Evolutionary conservation across 345 rosid species (phyloP).

Genomic region (Hibiscus trionum): DNA sequence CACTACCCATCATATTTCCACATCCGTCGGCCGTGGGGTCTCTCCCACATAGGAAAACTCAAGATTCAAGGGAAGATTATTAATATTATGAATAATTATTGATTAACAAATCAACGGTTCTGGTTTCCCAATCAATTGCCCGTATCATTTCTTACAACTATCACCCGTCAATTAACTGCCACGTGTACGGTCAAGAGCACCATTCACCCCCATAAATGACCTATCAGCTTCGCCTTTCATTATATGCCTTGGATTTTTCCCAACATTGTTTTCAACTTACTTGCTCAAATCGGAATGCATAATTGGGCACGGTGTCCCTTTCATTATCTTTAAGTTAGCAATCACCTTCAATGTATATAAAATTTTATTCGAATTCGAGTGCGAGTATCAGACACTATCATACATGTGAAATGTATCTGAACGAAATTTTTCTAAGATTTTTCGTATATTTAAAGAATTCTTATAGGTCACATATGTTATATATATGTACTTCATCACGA

Average conservation of each 20-base stretch:
- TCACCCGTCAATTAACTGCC: not conserved
- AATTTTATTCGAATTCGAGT: too few species aligned
- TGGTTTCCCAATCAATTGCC: not conserved
- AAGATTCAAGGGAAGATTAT: not conserved
- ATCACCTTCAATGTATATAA: not conserved
- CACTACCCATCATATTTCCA: too few species aligned
- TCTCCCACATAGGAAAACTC: too few species aligned
- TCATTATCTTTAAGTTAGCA: not conserved
- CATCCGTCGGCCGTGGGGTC: too few species aligned
- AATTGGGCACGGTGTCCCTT: not conserved
- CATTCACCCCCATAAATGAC: not conserved
- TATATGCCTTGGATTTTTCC: not conserved
- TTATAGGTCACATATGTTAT: too few species aligned
- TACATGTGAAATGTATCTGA: too few species aligned
- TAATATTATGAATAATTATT: not conserved
- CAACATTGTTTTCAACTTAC: not conserved
- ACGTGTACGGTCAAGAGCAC: slow-evolving; percentile 14
- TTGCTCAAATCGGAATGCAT: not conserved
- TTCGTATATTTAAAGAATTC: too few species aligned
- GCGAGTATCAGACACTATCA: too few species aligned
- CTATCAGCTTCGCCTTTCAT: not conserved
- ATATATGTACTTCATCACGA: too few species aligned
- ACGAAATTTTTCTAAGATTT: too few species aligned
- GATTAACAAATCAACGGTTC: not conserved
- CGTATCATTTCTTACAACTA: too few species aligned